A percentile compares a stretch with the other conserved stretches of the same genome.
phyloP scores from a whole-genome alignment of 208 protist genomes.

The Zelonia costaricensis region DNA sequence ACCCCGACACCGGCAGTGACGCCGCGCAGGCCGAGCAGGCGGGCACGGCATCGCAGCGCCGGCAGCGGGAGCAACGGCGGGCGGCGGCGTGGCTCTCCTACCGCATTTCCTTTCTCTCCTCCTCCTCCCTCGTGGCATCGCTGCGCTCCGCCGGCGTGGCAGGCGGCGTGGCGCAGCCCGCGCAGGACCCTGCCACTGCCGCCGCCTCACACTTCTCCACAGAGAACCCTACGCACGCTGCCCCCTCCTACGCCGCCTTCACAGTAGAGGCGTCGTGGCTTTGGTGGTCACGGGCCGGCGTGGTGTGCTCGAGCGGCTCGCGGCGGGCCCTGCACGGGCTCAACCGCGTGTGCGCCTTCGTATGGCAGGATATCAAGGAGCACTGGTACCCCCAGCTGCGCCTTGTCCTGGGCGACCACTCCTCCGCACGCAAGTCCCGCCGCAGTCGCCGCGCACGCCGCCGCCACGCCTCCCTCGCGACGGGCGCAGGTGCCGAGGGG shows the following conservation, averaged over 20 bases:
- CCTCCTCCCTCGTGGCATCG: not conserved
- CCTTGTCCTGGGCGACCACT: constrained; percentile 32
- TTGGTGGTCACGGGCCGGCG: constrained; percentile 19
- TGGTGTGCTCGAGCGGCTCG: constrained; percentile 5
- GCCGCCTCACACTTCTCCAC: not conserved
- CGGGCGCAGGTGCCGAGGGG: not conserved
- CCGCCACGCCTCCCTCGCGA: not conserved
- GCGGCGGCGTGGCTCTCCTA: constrained; percentile 9
- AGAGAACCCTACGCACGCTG: too few relatives aligned
- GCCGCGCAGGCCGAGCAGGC: not conserved
- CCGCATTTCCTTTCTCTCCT: constrained; percentile 29
- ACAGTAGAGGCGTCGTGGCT: not conserved
- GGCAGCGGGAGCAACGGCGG: not conserved
- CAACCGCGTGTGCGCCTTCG: constrained; percentile 13
- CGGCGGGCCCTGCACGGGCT: constrained; percentile 12
- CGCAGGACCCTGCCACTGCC: not conserved
- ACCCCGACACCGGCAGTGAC: too few relatives aligned
- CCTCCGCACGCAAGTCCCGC: constrained; percentile 1
- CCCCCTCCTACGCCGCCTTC: not conserved
- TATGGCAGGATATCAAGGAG: constrained; percentile 25
- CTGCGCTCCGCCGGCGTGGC: not conserved
- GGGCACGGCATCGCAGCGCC: not conserved
- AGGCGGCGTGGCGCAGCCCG: not conserved
- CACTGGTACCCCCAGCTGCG: constrained; percentile 43
- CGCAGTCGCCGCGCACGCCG: not conserved